Evolutionary conservation across 2,329 filamentous ascomycete species (phyloP).

Genomic region (Leptographium procerum): DNA sequence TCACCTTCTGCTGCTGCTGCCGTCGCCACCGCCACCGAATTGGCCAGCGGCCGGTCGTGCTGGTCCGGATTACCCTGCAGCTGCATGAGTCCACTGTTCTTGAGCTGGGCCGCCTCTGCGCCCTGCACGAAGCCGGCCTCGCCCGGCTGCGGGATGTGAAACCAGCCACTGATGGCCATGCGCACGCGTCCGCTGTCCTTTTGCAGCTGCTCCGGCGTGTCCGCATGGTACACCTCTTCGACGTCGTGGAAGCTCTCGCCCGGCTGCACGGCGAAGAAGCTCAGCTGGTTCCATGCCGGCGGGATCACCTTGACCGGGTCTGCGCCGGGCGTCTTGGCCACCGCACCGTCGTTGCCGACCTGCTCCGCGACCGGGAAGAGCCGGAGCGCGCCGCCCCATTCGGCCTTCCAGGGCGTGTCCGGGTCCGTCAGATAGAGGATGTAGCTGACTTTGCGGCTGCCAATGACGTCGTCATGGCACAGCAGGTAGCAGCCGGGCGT

Average conservation of each 20-base stretch:
- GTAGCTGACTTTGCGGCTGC: slow-evolving; percentile 90
- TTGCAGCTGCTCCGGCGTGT: slow-evolving; percentile 43
- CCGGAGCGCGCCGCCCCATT: slow-evolving; percentile 87
- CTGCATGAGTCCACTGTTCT: slow-evolving; percentile 85
- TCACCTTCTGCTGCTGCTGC: slow-evolving; percentile 21
- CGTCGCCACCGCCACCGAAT: slow-evolving; percentile 30
- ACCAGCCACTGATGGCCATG: slow-evolving; percentile 99
- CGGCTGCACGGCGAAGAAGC: slow-evolving; percentile 95
- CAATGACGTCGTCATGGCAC: slow-evolving; percentile 98
- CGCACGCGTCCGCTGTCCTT: slow-evolving; percentile 67
- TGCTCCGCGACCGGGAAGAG: slow-evolving; percentile 63
- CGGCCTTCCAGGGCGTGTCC: slow-evolving; percentile 76
- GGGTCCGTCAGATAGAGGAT: slow-evolving; percentile 94
- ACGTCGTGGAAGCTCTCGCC: slow-evolving; percentile 99
- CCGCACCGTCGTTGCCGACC: slow-evolving; percentile 56
- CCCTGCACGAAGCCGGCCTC: slow-evolving; percentile 87
- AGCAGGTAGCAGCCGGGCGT: slow-evolving; percentile 90
- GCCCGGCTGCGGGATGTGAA: slow-evolving; percentile 89
- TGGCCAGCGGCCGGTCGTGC: slow-evolving; percentile 67
- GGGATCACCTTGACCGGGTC: slow-evolving; percentile 76
- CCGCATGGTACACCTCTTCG: slow-evolving; percentile 83
- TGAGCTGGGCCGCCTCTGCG: slow-evolving; percentile 75
- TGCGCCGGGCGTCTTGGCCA: slow-evolving; percentile 69
- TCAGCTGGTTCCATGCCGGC: slow-evolving; percentile 92
- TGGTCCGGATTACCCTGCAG: slow-evolving; percentile 83